These are phyloP conservation scores for Erythrophleum ivorense DNA, from an alignment of 331 rosid genomes.

Conservation along the genomic window DNA sequence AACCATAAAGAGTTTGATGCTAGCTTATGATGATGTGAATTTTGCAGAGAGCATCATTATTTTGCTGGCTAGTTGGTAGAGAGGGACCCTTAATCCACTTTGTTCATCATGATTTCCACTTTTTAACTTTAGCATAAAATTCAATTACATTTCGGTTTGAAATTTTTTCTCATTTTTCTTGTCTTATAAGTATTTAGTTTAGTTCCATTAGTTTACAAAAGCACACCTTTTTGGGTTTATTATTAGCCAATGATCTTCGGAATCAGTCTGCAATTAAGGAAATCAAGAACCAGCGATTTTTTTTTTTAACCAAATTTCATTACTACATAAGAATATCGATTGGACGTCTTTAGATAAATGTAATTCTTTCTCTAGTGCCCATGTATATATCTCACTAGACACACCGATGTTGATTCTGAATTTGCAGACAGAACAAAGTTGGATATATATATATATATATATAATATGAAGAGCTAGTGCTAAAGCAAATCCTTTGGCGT, in stretches of 20 bases:
- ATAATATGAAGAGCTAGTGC: not conserved
- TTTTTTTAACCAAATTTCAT: not conserved
- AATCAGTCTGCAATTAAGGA: not conserved
- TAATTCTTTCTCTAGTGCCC: not conserved
- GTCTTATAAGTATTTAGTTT: constrained; percentile 33
- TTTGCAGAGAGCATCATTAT: constrained; percentile 27
- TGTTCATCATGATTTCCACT: constrained; percentile 46
- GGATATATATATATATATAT: no score
- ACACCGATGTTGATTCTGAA: not conserved
- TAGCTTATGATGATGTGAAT: constrained; percentile 31
- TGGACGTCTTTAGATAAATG: no score
- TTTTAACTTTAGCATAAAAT: constrained; percentile 39
- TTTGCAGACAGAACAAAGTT: constrained; percentile 22
- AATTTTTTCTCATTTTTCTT: constrained; percentile 27
- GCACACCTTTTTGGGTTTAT: constrained; percentile 38
- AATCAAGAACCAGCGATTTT: no score
- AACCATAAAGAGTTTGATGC: constrained; percentile 53
- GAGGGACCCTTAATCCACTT: constrained; percentile 55
- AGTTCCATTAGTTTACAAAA: constrained; percentile 36
- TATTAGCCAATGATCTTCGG: constrained; percentile 44
- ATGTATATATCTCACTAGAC: no score
- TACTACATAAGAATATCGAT: no score
- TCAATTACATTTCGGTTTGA: not conserved
- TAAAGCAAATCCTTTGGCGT: constrained; percentile 33
- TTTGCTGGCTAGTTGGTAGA: constrained; percentile 44